Evolutionary conservation across 495 filamentous ascomycete species (phyloP).

Genomic region (Staphylotrichum tortipilum): DNA sequence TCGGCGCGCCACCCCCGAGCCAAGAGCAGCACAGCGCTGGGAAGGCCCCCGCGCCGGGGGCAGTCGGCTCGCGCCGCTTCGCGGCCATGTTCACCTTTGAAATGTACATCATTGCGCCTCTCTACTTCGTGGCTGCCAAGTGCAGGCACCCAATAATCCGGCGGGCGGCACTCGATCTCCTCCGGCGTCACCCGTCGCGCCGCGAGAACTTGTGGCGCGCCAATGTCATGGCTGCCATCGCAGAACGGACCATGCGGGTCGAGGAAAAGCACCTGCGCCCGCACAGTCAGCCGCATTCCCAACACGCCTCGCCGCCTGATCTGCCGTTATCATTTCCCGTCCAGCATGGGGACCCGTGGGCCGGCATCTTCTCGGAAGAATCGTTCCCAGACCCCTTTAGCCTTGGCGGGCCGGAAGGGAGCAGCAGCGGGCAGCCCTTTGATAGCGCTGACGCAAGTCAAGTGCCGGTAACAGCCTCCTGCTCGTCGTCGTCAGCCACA

Average conservation of each 20-base stretch:
- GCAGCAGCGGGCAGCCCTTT: not conserved
- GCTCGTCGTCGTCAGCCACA: not conserved
- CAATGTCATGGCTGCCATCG: conserved; percentile 28
- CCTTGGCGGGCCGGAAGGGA: not conserved
- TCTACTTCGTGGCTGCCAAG: conserved; percentile 44
- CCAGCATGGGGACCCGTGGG: conserved; percentile 10
- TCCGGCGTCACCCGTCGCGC: conserved; percentile 25
- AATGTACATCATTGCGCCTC: conserved; percentile 40
- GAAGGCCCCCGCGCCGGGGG: not conserved
- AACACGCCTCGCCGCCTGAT: conserved; percentile 8
- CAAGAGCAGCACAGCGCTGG: conserved; percentile 1
- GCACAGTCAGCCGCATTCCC: conserved; percentile 7
- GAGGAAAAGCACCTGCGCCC: conserved; percentile 25
- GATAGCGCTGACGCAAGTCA: not conserved
- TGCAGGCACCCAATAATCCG: conserved; percentile 40
- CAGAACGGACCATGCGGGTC: conserved; percentile 23
- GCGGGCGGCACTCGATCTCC: conserved; percentile 32
- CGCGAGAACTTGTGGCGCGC: conserved; percentile 36
- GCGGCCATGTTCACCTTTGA: conserved; percentile 40
- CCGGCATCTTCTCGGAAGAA: conserved; percentile 1
- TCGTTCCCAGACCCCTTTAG: conserved; percentile 1
- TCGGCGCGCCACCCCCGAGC: not conserved
- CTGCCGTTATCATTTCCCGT: not conserved
- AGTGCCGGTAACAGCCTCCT: not conserved
- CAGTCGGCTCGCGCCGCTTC: conserved; percentile 15